Evolutionary conservation across 805 yeast species (phyloP), one percentile per base, ranked within the genome.

Genomic region (Candida endomychidarum): DNA sequence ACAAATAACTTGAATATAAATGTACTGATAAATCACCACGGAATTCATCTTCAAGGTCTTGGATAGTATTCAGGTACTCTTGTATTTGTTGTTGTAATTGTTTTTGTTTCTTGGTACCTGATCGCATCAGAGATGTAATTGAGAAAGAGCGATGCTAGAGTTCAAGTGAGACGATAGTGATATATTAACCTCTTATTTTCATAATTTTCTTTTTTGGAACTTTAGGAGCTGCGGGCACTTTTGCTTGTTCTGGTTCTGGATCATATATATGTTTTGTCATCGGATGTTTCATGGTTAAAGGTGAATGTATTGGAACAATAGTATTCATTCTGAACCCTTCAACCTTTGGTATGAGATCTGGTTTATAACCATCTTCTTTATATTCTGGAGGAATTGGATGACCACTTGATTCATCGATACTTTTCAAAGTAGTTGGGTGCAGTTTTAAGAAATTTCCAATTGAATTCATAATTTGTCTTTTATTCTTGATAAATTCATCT

Each of bases 291-390:
- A 86, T 75, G 31, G 90, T 74, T 32, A 83, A 80, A 14, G 83
- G 80, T 39, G 95, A 83, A 53, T 83, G 88, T 21, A 88, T 72
- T n/a, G 99, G 99, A 10, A 90, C 87, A 32, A 91, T 81, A 2
- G 81, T 77, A 60, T 86, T 87, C 86, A 90, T 84, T 53, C 74
- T 78, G 72, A 86, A 84, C 9, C 96, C 96, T 50, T 80, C 78
- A n/a, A 95, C 96, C 41, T 65, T 70, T 8, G 96, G 95, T 53
- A 83, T 60, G 61, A 76, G 70, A 51, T 73, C 69, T 9, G 86
- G 78, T 47, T 68, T 72, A 49, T 77, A 75, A 9, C 69, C 73
- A 29, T 65, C 73, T 28, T 58, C 63, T 31, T 56, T 59, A 43
- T 73, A 75, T 43, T 83, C 90, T 4, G 78, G 77, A 3, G 89